Percentiles rank a stretch among this genome's conserved stretches.
Evolutionary conservation across 129 eudicot species (phyloP).

Genomic region (Helichrysum umbraculigerum): DNA sequence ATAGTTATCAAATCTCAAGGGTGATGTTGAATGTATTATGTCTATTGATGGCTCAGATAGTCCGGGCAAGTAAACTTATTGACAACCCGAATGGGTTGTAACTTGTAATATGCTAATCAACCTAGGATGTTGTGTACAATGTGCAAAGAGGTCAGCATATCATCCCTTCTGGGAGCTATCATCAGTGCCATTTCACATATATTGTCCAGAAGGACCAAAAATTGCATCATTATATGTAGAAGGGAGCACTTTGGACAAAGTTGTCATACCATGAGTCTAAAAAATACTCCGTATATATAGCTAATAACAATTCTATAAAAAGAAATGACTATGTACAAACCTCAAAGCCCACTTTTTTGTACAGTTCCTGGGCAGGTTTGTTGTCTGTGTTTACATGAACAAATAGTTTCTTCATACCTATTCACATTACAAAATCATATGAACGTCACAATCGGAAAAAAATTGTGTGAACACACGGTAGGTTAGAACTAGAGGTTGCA

Average conservation of each 20-base stretch:
- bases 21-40: not conserved
- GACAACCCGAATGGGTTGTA: not conserved
- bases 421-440: constrained; percentile 13
- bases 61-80: not conserved
- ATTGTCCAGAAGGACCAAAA: not conserved
- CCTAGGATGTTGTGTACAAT: not conserved
- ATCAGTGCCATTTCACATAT: constrained; percentile 2
- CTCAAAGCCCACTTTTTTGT: constrained; percentile 68
- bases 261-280: not conserved
- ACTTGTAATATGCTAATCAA: not conserved
- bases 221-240: not conserved
- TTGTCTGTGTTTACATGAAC: constrained; percentile 80
- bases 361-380: constrained; percentile 74
- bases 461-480: not conserved
- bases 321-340: constrained; percentile 33
- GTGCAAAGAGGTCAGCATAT: not conserved
- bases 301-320: not conserved
- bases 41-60: not conserved
- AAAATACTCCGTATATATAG: not conserved
- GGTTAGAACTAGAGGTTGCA: constrained; percentile 2
- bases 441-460: not conserved
- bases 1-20: not conserved
- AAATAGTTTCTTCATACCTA: constrained; percentile 74
- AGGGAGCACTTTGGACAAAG: not conserved
- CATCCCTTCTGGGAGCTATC: not conserved